Evolutionary conservation across 768 basidiomycete species (phyloP).

Genomic region (Clitopilus hobsonii): DNA sequence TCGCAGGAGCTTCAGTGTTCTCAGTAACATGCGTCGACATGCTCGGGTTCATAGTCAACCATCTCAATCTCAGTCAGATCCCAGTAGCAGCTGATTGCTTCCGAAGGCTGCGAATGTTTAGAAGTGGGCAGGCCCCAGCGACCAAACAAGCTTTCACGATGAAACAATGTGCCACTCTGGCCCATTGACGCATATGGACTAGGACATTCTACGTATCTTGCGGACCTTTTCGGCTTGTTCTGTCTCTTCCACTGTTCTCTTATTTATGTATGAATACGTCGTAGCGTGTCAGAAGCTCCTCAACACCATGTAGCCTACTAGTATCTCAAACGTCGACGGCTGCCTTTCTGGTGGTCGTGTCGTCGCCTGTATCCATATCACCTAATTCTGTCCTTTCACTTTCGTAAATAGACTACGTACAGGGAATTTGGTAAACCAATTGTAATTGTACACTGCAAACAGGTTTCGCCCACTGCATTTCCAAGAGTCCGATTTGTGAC

Average conservation of each 20-base stretch:
- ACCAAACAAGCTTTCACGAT: slow-evolving; percentile 8
- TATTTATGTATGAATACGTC: background rate
- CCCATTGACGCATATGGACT: background rate
- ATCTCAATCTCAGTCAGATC: background rate
- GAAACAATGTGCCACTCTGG: background rate
- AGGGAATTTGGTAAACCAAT: too few species aligned
- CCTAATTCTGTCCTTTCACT: too few species aligned
- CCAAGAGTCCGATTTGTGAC: too few species aligned
- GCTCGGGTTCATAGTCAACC: slow-evolving; percentile 56
- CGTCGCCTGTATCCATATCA: background rate
- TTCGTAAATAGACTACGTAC: too few species aligned
- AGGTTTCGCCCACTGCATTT: slow-evolving; percentile 1
- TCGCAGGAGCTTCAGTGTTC: slow-evolving; percentile 78
- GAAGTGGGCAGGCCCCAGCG: slow-evolving; percentile 23
- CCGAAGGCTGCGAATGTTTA: slow-evolving; percentile 6
- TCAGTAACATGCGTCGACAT: slow-evolving; percentile 87
- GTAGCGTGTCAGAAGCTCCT: background rate
- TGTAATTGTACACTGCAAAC: background rate
- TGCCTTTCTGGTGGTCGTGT: background rate
- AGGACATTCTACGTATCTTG: background rate
- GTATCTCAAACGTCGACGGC: background rate
- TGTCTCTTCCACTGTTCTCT: background rate
- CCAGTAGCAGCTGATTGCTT: background rate
- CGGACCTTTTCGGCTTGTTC: background rate
- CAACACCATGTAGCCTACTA: background rate